Base-by-base conservation (phyloP, 345 rosid genomes). In the Limnanthes douglasii region DNA sequence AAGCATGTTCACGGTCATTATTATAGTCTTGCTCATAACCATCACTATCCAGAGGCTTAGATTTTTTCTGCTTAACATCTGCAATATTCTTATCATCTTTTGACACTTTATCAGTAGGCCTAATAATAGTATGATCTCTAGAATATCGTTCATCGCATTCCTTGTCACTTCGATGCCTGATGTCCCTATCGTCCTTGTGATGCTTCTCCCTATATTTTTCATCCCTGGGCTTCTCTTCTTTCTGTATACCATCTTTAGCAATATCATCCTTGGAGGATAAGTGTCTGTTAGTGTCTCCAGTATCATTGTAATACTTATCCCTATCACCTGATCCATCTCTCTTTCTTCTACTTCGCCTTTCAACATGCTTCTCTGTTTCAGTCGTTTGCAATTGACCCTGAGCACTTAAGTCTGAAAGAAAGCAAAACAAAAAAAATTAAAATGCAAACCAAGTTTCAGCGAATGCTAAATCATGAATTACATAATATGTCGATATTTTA, bases 151-250 rank as follows among this genome's bases (percentile, higher is more conserved):
- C 94, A 61, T 78, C 83, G 57, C 68, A 67, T 45, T 59, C 66
- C 64, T 73, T 82, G 14, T 68, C 84, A 43, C 67, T 70, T 32
- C 50, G 73, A 45, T 56, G 58, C 60, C 54, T 79, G 38, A 48
- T 59, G 43, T 75, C 95, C 55, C 56, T 59, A 39, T 73, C 77
- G 29, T 50, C 77, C 43, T 78, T 93, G 26, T 59, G 52, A 21
- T 61, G 50, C 54, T 63, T 70, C 24, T 66, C 81, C 47, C 53
- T 62, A 46, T 64, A 51, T 38, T 50, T 75, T 17, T 63, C 83
- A 48, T 70, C 83, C 58, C 66, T 67, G 48, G 45, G 45, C 54
- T 68, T 90, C 58, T 72, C 92, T 41, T 63, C 93, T 43, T 69
- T 90, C 2, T 42, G 56, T 23, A 58, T 79, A 30, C 60, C 78